Conservation (phyloP, 2,329 filamentous ascomycete genomes). For the Didymella segeticola region DNA sequence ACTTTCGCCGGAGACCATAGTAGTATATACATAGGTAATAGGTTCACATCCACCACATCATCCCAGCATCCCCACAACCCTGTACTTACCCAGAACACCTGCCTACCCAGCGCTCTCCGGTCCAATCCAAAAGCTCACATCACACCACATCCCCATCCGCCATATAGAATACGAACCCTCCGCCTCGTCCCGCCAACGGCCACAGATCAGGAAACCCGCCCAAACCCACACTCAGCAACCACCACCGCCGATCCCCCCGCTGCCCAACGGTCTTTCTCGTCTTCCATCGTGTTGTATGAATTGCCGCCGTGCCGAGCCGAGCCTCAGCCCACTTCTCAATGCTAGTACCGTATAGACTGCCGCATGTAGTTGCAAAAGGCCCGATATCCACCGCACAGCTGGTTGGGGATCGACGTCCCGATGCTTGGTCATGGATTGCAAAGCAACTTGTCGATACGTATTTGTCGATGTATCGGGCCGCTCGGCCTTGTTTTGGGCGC, state of each 20-base stretch:
- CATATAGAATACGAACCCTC: too few species aligned
- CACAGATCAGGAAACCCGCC: background rate
- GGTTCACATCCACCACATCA: too few species aligned
- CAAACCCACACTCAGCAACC: background rate
- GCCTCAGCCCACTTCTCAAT: conserved; percentile 1
- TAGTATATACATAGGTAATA: too few species aligned
- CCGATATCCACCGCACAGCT: background rate
- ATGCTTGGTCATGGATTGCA: background rate
- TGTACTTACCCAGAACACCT: too few species aligned
- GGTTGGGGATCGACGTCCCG: background rate
- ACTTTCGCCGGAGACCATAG: too few species aligned
- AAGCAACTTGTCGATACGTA: background rate
- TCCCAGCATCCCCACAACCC: background rate
- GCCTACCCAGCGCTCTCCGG: too few species aligned
- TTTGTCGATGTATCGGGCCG: background rate
- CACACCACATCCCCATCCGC: background rate
- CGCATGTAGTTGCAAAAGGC: background rate
- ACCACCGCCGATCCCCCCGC: background rate
- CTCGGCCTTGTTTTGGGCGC: conserved; percentile 2
- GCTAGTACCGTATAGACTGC: too few species aligned
- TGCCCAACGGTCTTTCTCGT: conserved; percentile 3
- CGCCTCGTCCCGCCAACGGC: conserved; percentile 1
- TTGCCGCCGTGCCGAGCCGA: too few species aligned
- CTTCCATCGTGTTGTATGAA: background rate
- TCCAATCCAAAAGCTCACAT: conserved; percentile 3